Conservation (phyloP, 306 rosid species). For the Cotoneaster glaucophyllus region DNA sequence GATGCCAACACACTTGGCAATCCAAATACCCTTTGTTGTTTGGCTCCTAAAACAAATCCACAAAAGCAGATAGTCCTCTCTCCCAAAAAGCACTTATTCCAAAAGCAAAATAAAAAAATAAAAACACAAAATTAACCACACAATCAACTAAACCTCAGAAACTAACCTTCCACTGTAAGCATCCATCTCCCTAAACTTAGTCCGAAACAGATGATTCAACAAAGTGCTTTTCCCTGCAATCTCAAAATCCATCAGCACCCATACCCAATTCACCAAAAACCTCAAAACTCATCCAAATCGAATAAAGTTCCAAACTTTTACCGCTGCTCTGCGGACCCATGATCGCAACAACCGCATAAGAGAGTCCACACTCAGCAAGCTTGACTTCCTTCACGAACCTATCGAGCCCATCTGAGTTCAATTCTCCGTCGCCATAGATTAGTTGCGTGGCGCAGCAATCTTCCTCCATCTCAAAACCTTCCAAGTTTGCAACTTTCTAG, state of each 20-base stretch:
- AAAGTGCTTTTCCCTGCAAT: constrained; percentile 83
- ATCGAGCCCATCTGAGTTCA: constrained; percentile 60
- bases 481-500: not conserved
- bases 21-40: constrained; percentile 95
- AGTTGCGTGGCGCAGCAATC: constrained; percentile 64
- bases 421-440: constrained; percentile 62
- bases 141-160: not conserved
- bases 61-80: not conserved
- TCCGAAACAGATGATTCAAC: constrained; percentile 73
- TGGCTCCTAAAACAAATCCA: constrained; percentile 51
- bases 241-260: not conserved
- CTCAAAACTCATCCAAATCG: not conserved
- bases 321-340: constrained; percentile 99
- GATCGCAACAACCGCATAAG: constrained; percentile 83
- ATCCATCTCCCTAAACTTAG: constrained; percentile 91
- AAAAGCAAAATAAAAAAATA: not conserved
- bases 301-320: constrained; percentile 4
- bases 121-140: not conserved
- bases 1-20: constrained; percentile 72
- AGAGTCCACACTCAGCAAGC: constrained; percentile 54
- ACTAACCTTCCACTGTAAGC: constrained; percentile 80
- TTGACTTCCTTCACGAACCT: constrained; percentile 39
- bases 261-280: not conserved
- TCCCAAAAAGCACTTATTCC: not conserved
- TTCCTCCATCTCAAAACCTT: constrained; percentile 21